Base-by-base conservation (phyloP, 2,329 filamentous ascomycete genomes). In the Sphaerulina vaccinii region DNA sequence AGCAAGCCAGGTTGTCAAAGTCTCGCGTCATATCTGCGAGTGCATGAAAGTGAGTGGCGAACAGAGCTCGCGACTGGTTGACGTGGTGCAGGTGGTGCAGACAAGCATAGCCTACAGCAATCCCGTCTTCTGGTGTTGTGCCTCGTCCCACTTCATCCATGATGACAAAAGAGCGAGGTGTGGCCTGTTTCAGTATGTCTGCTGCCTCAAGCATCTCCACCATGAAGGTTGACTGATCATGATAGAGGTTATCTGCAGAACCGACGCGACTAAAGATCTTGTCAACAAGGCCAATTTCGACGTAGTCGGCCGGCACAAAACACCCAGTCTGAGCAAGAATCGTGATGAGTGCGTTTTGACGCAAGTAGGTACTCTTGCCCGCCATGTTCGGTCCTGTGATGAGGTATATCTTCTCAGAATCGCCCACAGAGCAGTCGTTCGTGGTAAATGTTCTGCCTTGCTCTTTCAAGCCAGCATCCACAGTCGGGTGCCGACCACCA, bases 161-260 rank as follows among this genome's bases (percentile, higher is more conserved):
- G 69, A 99, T 92, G 55, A 79, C 92, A 63, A 99, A 95, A 0
- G 87, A 93, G 19, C 86, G 80, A 1, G 84, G 73, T 1, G 92
- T 97, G 0, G 93, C 92, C 60, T 88, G 80, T 55, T 86, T 88
- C 46, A 99, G 79, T 47, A 99, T 99, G 21, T 87, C 80, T 1
- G 92, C 91, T 16, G 93, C 96, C 72, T 99, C 93, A 2, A 96
- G 80, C 93, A 99, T 99, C 73, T 99, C 93, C 1, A 97, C 90
- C 93, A 99, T 97, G 71, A 99, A 99, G 0, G 95, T 99, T 47
- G 90, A 96, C 70, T 97, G 91, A 73, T 96, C 88, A 44, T 84
- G 83, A 73, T 88, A 96, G n/a, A 99, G 78, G 68, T 96, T 92
- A 70, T 99, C 95, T 1, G 92, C 93, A 1, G 90, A 95, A 1